Percentiles rank a stretch among this genome's conserved stretches.
Evolutionary conservation across 2,329 filamentous ascomycete genomes (phyloP).

Genomic region (Cordyceps fumosorosea): DNA sequence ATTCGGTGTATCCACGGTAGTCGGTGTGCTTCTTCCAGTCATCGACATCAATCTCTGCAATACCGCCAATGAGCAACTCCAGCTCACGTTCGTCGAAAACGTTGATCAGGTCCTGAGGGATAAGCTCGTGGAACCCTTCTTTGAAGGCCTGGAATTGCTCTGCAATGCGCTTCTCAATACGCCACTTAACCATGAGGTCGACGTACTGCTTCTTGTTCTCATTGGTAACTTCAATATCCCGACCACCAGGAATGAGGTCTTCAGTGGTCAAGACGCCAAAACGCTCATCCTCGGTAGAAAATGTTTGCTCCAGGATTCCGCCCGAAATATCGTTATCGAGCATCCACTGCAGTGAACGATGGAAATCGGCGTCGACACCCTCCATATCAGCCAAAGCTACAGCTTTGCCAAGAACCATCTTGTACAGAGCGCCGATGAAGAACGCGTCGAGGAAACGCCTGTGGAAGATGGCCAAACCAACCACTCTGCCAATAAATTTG

Average conservation of each 20-base stretch:
- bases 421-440: constrained; percentile 98
- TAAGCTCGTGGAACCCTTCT: constrained; percentile 94
- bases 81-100: constrained; percentile 98
- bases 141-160: constrained; percentile 99
- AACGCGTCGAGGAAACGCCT: constrained; percentile 95
- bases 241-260: constrained; percentile 83
- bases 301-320: constrained; percentile 89
- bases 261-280: constrained; percentile 93
- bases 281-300: constrained; percentile 93
- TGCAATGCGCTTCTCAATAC: constrained; percentile 95
- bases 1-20: constrained; percentile 96
- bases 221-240: constrained; percentile 92
- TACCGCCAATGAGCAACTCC: constrained; percentile 93
- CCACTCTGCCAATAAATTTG: constrained; percentile 97
- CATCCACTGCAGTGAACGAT: constrained; percentile 94
- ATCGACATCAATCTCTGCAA: constrained; percentile 98
- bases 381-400: constrained; percentile 95
- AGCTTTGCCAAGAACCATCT: constrained; percentile 95
- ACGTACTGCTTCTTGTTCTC: constrained; percentile 99
- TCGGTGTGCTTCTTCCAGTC: constrained; percentile 99
- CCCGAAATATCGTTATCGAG: constrained; percentile 93
- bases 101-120: constrained; percentile 92
- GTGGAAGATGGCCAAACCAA: constrained; percentile 96
- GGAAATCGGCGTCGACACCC: constrained; percentile 96
- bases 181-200: constrained; percentile 97